Evolutionary conservation across 495 filamentous ascomycete species (phyloP).

Genomic region (Hyaloscypha hepaticicola): DNA sequence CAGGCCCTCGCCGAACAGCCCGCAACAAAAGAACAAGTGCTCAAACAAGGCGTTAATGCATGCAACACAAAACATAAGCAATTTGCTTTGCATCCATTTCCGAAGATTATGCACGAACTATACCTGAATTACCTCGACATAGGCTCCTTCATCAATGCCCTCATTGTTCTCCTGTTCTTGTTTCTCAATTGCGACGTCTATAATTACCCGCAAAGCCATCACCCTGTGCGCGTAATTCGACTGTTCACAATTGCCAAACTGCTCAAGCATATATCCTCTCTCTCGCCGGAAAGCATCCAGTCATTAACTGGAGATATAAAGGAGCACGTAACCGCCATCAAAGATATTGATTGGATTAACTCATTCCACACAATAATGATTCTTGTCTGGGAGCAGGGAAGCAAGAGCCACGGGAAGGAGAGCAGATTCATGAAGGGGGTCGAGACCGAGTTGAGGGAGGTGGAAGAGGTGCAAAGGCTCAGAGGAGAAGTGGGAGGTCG

Average conservation of each 20-base stretch:
- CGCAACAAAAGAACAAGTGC: neutral
- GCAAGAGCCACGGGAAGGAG: conserved; percentile 10
- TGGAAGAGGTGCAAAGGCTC: conserved; percentile 12
- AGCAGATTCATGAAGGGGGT: conserved; percentile 13
- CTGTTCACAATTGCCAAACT: conserved; percentile 20
- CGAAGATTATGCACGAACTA: conserved; percentile 21
- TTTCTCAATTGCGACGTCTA: conserved; percentile 22
- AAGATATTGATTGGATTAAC: conserved; percentile 8
- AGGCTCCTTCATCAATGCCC: conserved; percentile 11
- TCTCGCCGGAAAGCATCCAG: neutral
- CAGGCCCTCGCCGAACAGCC: neutral
- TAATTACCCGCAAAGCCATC: conserved; percentile 15
- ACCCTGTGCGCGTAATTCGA: conserved; percentile 16
- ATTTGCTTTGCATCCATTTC: conserved; percentile 19
- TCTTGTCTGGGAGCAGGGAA: neutral
- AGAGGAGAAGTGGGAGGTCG: neutral
- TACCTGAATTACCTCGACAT: conserved; percentile 20
- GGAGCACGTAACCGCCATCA: neutral
- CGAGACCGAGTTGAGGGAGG: conserved; percentile 1
- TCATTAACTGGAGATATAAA: neutral
- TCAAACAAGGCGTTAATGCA: neutral
- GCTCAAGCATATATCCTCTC: neutral
- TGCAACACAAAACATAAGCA: neutral
- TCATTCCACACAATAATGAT: conserved; percentile 7
- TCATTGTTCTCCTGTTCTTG: conserved; percentile 16